phyloP scores from a whole-genome alignment of 176 grass and related monocot genomes.

The Areca catechu region DNA sequence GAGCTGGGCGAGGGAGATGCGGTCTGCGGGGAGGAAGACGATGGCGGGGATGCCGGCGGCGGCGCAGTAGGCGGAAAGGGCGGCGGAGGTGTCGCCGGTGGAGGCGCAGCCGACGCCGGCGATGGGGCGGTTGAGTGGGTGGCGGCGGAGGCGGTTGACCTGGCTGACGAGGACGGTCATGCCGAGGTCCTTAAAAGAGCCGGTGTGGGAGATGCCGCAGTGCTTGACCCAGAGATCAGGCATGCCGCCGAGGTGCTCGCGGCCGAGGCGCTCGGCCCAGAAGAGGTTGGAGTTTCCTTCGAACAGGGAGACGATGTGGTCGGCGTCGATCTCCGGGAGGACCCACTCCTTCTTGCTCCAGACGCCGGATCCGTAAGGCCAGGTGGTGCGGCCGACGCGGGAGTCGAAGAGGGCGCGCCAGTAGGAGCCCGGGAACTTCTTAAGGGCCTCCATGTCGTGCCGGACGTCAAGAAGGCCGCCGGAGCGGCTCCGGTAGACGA shows the following conservation, averaged over 20 bases:
- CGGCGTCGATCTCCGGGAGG: conserved; percentile 66
- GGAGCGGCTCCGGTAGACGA: conserved; percentile 82
- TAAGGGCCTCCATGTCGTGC: conserved; percentile 66
- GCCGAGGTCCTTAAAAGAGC: conserved; percentile 97
- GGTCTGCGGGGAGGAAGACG: conserved; percentile 73
- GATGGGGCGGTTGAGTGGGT: conserved; percentile 70
- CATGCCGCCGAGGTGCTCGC: conserved; percentile 85
- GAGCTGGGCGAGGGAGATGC: conserved; percentile 85
- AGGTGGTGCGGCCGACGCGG: conserved; percentile 66
- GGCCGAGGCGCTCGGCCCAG: conserved; percentile 87
- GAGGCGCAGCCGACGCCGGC: conserved; percentile 78
- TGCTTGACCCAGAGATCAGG: conserved; percentile 97
- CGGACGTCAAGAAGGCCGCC: conserved; percentile 83
- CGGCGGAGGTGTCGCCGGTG: conserved; percentile 89
- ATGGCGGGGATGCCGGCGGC: conserved; percentile 84
- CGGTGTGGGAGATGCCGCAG: conserved; percentile 97
- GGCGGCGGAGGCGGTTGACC: conserved; percentile 77
- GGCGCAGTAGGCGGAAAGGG: conserved; percentile 80
- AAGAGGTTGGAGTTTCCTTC: conserved; percentile 99
- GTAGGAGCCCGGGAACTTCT: conserved; percentile 57
- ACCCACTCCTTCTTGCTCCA: conserved; percentile 99
- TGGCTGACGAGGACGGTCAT: conserved; percentile 97
- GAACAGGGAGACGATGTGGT: conserved; percentile 93
- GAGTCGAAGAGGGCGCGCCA: conserved; percentile 87
- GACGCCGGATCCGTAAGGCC: conserved; percentile 95